These are phyloP conservation scores for Pestalotiopsis sp. DNA, from an alignment of 2,329 filamentous ascomycete genomes.

Conservation along the genomic window DNA sequence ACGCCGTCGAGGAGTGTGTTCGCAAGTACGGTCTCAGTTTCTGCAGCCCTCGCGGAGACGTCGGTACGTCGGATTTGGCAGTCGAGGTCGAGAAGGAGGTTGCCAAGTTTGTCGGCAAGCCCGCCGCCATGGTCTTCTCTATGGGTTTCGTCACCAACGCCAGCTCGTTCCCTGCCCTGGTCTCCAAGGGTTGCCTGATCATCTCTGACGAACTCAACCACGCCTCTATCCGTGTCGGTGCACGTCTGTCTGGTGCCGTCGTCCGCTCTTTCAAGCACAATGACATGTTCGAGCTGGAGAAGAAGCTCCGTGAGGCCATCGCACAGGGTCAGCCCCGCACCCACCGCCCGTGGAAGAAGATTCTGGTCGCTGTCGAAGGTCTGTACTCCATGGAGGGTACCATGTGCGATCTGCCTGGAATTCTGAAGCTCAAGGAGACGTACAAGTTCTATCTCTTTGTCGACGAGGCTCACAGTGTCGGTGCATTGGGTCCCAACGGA, in stretches of 20 bases:
- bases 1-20: conserved; percentile 84
- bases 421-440: conserved; percentile 84
- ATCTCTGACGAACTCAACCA: conserved; percentile 98
- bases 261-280: conserved; percentile 98
- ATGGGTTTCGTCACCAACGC: conserved; percentile 99
- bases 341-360: conserved; percentile 99
- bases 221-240: conserved; percentile 93
- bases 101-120: conserved; percentile 91
- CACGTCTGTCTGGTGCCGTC: conserved; percentile 90
- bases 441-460: conserved; percentile 98
- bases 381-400: conserved; percentile 99
- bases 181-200: conserved; percentile 90
- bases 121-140: conserved; percentile 93
- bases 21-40: conserved; percentile 83
- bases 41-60: conserved; percentile 80
- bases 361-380: conserved; percentile 92
- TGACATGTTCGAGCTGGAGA: conserved; percentile 86
- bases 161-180: conserved; percentile 86
- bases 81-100: conserved; percentile 88
- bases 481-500: conserved; percentile 84
- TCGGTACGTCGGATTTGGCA: conserved; percentile 85
- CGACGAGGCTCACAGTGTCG: conserved; percentile 95
- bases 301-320: conserved; percentile 85
- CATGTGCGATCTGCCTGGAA: conserved; percentile 94
- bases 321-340: conserved; percentile 96